Percentiles rank a stretch among this genome's conserved stretches.
Conservation (phyloP, 768 basidiomycete genomes). For the Xerocomellus chrysenteron region DNA sequence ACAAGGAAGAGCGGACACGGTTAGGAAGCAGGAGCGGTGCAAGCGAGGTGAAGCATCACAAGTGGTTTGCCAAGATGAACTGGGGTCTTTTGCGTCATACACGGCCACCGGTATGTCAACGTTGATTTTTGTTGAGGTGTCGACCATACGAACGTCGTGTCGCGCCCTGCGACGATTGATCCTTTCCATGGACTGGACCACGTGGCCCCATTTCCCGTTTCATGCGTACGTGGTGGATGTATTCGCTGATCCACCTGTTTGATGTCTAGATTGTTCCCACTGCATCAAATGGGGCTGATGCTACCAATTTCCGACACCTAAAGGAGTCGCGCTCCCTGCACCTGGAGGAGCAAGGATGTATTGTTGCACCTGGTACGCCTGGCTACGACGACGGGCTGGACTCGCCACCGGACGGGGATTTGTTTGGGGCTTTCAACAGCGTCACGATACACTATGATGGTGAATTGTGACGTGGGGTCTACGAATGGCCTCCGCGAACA, state of each 20-base stretch:
- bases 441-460: constrained; percentile 88
- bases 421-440: constrained; percentile 87
- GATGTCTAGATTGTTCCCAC: constrained; percentile 73
- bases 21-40: constrained; percentile 93
- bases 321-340: constrained; percentile 92
- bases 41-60: constrained; percentile 98
- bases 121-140: not conserved
- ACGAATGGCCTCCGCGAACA: not conserved
- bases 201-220: constrained; percentile 13
- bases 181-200: constrained; percentile 1
- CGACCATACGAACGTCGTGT: not conserved
- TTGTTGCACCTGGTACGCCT: constrained; percentile 38
- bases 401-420: constrained; percentile 50
- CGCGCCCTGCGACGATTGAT: not conserved
- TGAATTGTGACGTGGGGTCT: constrained; percentile 39
- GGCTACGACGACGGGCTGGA: constrained; percentile 47
- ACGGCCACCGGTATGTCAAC: constrained; percentile 78
- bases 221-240: constrained; percentile 19
- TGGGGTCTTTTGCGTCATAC: constrained; percentile 95
- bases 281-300: constrained; percentile 71
- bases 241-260: constrained; percentile 23
- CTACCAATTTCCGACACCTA: constrained; percentile 86
- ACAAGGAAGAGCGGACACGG: constrained; percentile 88
- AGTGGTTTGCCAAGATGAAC: constrained; percentile 95
- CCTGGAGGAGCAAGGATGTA: constrained; percentile 64